Evolutionary conservation across 2,329 filamentous ascomycete species (phyloP), one percentile per base, ranked within the genome.

Genomic region (Graphilbum sp.): DNA sequence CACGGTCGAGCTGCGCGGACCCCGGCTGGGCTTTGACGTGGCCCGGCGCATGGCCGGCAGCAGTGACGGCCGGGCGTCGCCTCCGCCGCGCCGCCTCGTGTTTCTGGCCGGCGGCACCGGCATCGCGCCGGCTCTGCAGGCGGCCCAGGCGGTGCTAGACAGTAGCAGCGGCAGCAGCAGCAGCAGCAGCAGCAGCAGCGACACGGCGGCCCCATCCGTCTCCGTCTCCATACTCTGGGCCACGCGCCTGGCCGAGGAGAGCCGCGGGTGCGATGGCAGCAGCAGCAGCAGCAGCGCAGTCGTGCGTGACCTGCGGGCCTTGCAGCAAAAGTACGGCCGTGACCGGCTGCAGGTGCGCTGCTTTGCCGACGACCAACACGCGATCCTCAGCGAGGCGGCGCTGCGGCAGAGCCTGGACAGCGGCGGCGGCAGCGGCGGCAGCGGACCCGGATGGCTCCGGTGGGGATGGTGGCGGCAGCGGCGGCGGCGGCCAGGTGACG

Each of bases 31-130:
- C 34, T 83, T 78, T 44, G 54, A 68, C 49, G 50, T 72, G 4
- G 35, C 36, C 10, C 46, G 46, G 33, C 46, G 62, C 12, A 46
- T 62, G 8, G 58, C 58, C 8, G 41, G 13, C 10, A 8, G 8
- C 15, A 23, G 20, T 15, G 20, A 27, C 19, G 27, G 7, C 67
- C 8, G 20, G 8, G 9, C 11, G 12, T 40, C 63, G 71, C 20
- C 55, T 32, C 27, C 18, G 50, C 50, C n/a, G 51, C 25, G 60
- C 36, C 62, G 69, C 42, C 65, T 95, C 3, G 63, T 95, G 2
- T 94, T 96, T 51, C 61, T 96, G 18, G 90, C 87, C 2, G 90
- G 87, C 2, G 90, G 90, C 0, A 98, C 90, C 0, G 88, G 90
- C 1, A 81, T 98, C 48, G 86, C 85, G 15, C 84, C 88, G 0